Evolutionary conservation across 768 basidiomycete species (phyloP).

Genomic region (Leccinellum luteum): DNA sequence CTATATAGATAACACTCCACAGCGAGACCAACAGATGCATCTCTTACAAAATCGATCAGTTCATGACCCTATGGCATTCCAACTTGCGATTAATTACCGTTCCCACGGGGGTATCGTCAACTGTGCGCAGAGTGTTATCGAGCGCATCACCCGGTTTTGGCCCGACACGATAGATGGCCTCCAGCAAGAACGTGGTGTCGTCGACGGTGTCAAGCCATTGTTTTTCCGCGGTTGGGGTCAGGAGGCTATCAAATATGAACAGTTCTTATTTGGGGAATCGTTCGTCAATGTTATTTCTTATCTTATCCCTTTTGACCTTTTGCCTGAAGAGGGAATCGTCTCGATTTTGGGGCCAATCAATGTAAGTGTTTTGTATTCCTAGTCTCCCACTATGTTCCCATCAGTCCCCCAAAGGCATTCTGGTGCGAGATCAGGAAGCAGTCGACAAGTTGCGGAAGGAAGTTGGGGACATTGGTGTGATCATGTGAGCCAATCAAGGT

Average conservation of each 20-base stretch:
- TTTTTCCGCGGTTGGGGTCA: conserved; percentile 52
- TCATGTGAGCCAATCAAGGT: conserved; percentile 42
- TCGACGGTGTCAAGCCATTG: conserved; percentile 53
- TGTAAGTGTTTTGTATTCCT: conserved; percentile 37
- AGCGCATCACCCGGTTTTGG: conserved; percentile 62
- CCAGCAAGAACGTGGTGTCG: conserved; percentile 51
- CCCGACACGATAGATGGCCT: conserved; percentile 62
- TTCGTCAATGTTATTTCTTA: conserved; percentile 20
- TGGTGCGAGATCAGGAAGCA: conserved; percentile 62
- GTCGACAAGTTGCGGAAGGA: conserved; percentile 44
- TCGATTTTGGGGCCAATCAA: conserved; percentile 65
- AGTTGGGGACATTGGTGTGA: conserved; percentile 57
- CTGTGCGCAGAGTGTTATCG: conserved; percentile 62
- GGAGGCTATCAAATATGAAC: conserved; percentile 44
- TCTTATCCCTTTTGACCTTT: conserved; percentile 8
- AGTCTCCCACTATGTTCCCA: neutral
- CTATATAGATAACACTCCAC: neutral
- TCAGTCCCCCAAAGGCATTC: conserved; percentile 45
- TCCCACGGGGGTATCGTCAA: conserved; percentile 75
- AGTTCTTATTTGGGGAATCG: conserved; percentile 56
- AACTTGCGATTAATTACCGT: conserved; percentile 63
- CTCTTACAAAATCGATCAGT: conserved; percentile 15
- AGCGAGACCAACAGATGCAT: conserved; percentile 23
- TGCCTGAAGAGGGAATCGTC: conserved; percentile 38
- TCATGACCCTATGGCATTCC: conserved; percentile 43